These are phyloP conservation scores for Fragaria ananassa DNA, from an alignment of 306 rosid genomes.

Conservation along the genomic window DNA sequence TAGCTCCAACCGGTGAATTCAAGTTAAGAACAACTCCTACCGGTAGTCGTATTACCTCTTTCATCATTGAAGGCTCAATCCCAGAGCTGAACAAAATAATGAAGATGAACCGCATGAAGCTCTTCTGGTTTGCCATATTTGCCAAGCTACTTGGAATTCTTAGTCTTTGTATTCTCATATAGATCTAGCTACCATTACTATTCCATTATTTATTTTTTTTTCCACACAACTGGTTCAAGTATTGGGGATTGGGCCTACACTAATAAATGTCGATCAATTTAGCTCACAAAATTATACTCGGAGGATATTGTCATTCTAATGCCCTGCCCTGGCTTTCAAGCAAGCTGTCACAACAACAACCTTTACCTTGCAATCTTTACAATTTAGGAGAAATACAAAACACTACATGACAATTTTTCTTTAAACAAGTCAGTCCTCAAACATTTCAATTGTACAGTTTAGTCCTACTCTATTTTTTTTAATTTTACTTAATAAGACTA, in stretches of 20 bases:
- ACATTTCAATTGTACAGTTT: no score
- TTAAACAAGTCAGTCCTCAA: no score
- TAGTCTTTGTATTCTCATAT: not conserved
- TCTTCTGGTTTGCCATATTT: not conserved
- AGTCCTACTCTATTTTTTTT: no score
- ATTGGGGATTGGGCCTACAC: not conserved
- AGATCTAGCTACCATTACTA: not conserved
- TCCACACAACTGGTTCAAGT: not conserved
- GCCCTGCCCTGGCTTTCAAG: no score
- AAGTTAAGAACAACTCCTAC: slow-evolving; percentile 32
- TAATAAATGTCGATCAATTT: not conserved
- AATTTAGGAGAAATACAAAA: no score
- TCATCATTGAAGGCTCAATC: not conserved
- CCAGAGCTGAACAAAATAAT: not conserved
- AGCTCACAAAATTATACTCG: no score
- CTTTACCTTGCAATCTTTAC: no score
- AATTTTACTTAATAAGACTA: no score
- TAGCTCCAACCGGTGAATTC: not conserved
- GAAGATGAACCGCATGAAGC: not conserved
- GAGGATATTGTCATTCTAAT: no score
- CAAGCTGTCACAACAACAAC: no score
- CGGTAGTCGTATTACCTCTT: slow-evolving; percentile 7
- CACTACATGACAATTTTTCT: no score
- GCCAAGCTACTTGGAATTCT: not conserved
- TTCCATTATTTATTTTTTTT: not conserved